Evolutionary conservation across 1,139 yeast genomes (phyloP), one percentile per base, ranked within the genome.

Genomic region (Taphrina wiesneri): DNA sequence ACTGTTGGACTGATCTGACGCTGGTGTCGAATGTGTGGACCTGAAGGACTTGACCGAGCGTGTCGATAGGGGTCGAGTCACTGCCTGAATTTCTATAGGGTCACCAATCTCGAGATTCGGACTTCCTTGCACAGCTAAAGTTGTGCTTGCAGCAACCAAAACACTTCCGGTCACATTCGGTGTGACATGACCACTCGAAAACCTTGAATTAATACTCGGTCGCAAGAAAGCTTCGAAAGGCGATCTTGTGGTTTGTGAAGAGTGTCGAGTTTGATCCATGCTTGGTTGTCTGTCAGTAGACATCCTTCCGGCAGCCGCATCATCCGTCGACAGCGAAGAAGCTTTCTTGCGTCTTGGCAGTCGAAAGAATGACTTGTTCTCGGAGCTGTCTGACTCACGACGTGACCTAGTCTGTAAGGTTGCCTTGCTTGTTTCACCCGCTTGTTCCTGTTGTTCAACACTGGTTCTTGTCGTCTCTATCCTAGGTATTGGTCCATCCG

Each of bases 81-180:
- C 39, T 3, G 32, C n/a, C n/a, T 25, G 32, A 4, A 11, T 13
- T 7, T 60, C 64, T 7, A 60, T 19, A 4, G 64, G 64, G 26
- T 60, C 52, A 17, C 28, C 4, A 9, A 60, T 6, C 17, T 60
- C 64, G 13, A 60, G 15, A 11, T 39, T 25, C 25, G 64, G 64
- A 41, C 57, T 49, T n/a, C 64, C 64, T 28, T 43, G 64, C 13
- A 47, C 64, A 17, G 64, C 64, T 15, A 60, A 41, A 3, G 64
- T 19, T 3, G 64, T n/a, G 1, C 56, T 36, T 36, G 64, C 64
- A 25, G 57, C 64, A 6, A 60, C 43, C 5, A 60, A 21, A 7
- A 34, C 64, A 49, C 41, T 39, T 2, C 57, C 57, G 15, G 64
- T n/a, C 15, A 19, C 19, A 17, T 26, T 30, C 5, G 56, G 25